phyloP scores from a whole-genome alignment of 805 yeast species.

The Barnettozyma vustinii region DNA sequence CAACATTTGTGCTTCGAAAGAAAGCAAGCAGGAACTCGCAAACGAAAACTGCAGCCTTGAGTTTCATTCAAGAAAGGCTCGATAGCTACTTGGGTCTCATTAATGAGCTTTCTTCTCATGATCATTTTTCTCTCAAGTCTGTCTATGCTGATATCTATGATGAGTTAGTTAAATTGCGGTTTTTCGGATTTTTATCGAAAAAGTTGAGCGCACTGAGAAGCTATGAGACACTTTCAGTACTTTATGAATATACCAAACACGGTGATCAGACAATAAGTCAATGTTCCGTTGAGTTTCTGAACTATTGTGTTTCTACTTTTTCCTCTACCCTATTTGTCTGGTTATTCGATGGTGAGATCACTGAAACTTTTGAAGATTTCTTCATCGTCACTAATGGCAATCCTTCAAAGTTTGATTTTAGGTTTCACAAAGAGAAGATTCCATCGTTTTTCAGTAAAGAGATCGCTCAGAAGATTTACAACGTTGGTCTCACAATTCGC shows the following conservation, averaged over 20 bases:
- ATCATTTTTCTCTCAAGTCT: conserved; percentile 26
- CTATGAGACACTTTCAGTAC: conserved; percentile 47
- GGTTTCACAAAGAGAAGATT: conserved; percentile 27
- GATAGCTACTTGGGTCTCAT: conserved; percentile 38
- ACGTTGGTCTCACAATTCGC: conserved; percentile 67
- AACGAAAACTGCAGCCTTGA: conserved; percentile 54
- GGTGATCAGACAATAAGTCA: conserved; percentile 56
- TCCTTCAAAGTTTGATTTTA: conserved; percentile 13
- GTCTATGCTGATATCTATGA: conserved; percentile 38
- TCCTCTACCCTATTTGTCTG: conserved; percentile 55
- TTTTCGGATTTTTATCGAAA: conserved; percentile 41
- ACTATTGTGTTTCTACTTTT: conserved; percentile 51
- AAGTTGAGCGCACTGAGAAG: conserved; percentile 33
- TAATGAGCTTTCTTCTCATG: conserved; percentile 38
- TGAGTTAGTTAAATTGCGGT: conserved; percentile 51
- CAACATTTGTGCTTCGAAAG: conserved; percentile 24
- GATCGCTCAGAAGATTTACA: conserved; percentile 43
- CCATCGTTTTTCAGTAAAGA: conserved; percentile 41
- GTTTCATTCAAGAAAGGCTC: conserved; percentile 39
- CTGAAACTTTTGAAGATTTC: conserved; percentile 53
- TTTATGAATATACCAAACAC: conserved; percentile 45
- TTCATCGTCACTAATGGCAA: conserved; percentile 26
- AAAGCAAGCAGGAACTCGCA: conserved; percentile 38
- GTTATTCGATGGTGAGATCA: conserved; percentile 63
- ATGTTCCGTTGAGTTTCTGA: conserved; percentile 40